Evolutionary conservation across 2,329 filamentous ascomycete genomes (phyloP).

Genomic region (Exophiala mesophila): DNA sequence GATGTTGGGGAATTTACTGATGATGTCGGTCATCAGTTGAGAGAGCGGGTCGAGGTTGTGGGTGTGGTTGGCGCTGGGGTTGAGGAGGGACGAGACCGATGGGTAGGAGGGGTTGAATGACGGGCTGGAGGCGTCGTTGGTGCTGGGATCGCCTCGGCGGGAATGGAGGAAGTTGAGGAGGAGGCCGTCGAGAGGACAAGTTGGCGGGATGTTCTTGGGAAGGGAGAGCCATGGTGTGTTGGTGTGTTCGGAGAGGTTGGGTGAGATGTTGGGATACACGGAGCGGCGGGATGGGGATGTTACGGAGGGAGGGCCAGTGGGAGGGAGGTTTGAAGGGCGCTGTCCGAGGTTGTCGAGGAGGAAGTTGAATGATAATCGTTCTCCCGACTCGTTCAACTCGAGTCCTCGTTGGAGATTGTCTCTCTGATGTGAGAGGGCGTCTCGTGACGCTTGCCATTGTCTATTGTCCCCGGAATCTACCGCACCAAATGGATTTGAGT

Average conservation of each 20-base stretch:
- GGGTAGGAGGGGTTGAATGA: slow-evolving; percentile 71
- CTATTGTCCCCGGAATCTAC: slow-evolving; percentile 12
- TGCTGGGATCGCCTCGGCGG: slow-evolving; percentile 56
- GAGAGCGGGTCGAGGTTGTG: slow-evolving; percentile 67
- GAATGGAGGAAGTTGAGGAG: slow-evolving; percentile 73
- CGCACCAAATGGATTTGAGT: slow-evolving; percentile 8
- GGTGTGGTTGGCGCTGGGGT: slow-evolving; percentile 48
- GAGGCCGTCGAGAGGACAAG: slow-evolving; percentile 73
- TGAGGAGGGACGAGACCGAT: slow-evolving; percentile 71
- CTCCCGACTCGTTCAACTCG: slow-evolving; percentile 53
- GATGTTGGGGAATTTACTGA: slow-evolving; percentile 77
- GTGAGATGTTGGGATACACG: slow-evolving; percentile 24
- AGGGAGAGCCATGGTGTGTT: slow-evolving; percentile 37
- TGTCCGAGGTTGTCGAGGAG: slow-evolving; percentile 60
- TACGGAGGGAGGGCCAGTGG: slow-evolving; percentile 1
- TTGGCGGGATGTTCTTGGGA: slow-evolving; percentile 60
- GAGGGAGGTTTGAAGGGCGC: slow-evolving; percentile 42
- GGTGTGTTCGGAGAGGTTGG: slow-evolving; percentile 26
- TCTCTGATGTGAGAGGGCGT: slow-evolving; percentile 40
- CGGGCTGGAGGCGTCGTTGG: slow-evolving; percentile 59
- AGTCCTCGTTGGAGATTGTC: slow-evolving; percentile 43
- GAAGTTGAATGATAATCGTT: slow-evolving; percentile 69
- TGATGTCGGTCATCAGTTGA: slow-evolving; percentile 78
- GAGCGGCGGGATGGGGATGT: slow-evolving; percentile 12
- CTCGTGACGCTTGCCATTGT: slow-evolving; percentile 18